These are phyloP conservation scores for Neopestalotiopsis rosae DNA, from an alignment of 2,329 filamentous ascomycete species.

Conservation along the genomic window DNA sequence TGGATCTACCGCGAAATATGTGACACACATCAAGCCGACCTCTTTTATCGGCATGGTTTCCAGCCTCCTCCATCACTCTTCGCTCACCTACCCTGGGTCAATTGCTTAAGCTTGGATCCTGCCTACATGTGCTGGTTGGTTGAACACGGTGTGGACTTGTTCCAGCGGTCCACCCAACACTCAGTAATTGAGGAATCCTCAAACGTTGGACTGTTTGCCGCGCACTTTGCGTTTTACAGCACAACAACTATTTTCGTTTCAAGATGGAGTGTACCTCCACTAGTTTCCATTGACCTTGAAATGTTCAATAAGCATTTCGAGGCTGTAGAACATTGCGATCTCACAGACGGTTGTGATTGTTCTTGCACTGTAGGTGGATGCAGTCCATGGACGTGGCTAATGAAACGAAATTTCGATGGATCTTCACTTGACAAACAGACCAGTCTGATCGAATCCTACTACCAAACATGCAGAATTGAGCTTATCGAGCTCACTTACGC, in stretches of 20 bases:
- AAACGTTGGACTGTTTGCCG: not conserved
- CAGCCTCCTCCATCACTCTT: not conserved
- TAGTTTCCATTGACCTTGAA: not conserved
- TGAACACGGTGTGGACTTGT: not conserved
- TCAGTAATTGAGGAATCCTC: not conserved
- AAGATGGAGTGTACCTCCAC: too few relatives aligned
- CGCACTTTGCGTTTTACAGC: not conserved
- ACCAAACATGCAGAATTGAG: not conserved
- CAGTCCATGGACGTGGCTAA: not conserved
- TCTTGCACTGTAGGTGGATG: not conserved
- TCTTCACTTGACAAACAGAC: too few relatives aligned
- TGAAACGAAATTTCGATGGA: not conserved
- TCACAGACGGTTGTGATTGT: not conserved
- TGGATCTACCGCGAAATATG: not conserved
- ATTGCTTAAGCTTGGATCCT: accelerated
- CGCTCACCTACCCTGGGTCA: not conserved
- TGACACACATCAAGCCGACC: not conserved
- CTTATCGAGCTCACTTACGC: not conserved
- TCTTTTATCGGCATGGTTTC: not conserved
- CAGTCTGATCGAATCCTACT: not conserved
- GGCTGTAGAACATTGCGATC: not conserved
- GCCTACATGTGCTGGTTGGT: not conserved
- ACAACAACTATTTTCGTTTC: too few relatives aligned
- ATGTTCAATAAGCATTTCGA: not conserved
- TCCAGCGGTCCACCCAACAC: not conserved